phyloP scores from a whole-genome alignment of 2,329 filamentous ascomycete genomes.

The Byssoonygena ceratinophila region DNA sequence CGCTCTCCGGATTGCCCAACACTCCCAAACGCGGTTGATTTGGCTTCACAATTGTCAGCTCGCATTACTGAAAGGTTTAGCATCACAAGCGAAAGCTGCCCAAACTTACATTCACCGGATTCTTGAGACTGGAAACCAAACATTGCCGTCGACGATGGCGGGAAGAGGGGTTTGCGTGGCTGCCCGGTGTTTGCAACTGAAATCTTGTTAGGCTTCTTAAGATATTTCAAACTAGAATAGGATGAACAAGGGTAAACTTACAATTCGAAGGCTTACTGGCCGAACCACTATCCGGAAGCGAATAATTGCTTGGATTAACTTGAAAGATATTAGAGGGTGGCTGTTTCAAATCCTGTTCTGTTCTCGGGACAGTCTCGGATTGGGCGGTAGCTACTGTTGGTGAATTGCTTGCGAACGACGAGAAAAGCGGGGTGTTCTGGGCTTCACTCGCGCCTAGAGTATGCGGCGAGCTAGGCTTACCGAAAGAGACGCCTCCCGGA shows the following conservation, averaged over 20 bases:
- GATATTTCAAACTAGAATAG: no score
- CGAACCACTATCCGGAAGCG: background rate
- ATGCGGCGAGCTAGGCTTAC: slow-evolving; percentile 8
- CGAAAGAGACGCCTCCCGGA: background rate
- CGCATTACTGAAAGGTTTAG: background rate
- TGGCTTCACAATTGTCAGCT: background rate
- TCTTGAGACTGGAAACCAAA: background rate
- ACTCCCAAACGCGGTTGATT: background rate
- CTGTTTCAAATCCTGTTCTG: background rate
- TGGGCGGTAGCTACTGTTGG: background rate
- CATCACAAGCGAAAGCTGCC: background rate
- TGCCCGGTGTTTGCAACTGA: background rate
- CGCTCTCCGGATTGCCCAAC: background rate
- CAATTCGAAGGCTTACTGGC: background rate
- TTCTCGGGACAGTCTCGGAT: background rate
- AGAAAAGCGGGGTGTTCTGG: background rate
- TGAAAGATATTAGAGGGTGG: background rate
- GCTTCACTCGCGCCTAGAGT: background rate
- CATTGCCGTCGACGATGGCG: background rate
- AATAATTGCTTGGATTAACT: background rate
- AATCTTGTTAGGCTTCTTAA: background rate
- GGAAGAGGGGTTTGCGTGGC: background rate
- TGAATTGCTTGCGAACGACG: background rate
- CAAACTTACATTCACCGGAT: background rate
- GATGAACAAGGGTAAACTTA: background rate